These are phyloP conservation scores for Nakaseomyces glabratus DNA, from an alignment of 1,139 yeast genomes.

Conservation along the genomic window DNA sequence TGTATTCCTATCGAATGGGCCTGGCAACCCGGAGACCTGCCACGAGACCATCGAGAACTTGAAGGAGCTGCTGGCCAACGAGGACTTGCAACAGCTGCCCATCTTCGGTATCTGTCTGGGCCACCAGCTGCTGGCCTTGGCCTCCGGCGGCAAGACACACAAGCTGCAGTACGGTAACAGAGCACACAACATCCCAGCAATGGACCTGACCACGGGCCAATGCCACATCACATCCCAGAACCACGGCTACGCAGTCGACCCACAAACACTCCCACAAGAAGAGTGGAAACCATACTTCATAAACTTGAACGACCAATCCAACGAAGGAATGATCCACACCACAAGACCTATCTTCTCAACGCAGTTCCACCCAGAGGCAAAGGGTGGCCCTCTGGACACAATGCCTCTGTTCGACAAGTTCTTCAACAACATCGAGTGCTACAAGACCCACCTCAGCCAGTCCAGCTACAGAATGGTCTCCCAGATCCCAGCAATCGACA, in stretches of 20 bases:
- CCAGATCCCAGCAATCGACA: not conserved
- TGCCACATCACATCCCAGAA: conserved; percentile 97
- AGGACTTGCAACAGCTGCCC: conserved; percentile 53
- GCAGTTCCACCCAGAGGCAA: conserved; percentile 98
- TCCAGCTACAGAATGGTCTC: conserved; percentile 34
- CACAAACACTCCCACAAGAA: conserved; percentile 50
- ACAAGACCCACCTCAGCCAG: conserved; percentile 40
- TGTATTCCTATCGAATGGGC: conserved; percentile 90
- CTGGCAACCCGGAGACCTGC: conserved; percentile 98
- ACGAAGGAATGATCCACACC: conserved; percentile 93
- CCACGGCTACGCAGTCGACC: conserved; percentile 96
- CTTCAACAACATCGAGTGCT: conserved; percentile 57
- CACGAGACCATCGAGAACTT: conserved; percentile 67
- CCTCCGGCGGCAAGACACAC: conserved; percentile 86
- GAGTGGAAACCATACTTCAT: conserved; percentile 84
- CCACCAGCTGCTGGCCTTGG: conserved; percentile 89
- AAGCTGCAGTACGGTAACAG: conserved; percentile 96
- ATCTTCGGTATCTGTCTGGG: conserved; percentile 96
- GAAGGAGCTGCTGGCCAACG: conserved; percentile 56
- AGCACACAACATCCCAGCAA: conserved; percentile 95
- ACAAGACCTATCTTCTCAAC: conserved; percentile 85
- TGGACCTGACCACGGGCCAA: conserved; percentile 79
- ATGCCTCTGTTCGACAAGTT: conserved; percentile 84
- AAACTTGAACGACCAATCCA: conserved; percentile 88
- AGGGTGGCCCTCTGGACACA: conserved; percentile 96